phyloP scores from a whole-genome alignment of 495 filamentous ascomycete genomes.

The Aeminium ludgeri region DNA sequence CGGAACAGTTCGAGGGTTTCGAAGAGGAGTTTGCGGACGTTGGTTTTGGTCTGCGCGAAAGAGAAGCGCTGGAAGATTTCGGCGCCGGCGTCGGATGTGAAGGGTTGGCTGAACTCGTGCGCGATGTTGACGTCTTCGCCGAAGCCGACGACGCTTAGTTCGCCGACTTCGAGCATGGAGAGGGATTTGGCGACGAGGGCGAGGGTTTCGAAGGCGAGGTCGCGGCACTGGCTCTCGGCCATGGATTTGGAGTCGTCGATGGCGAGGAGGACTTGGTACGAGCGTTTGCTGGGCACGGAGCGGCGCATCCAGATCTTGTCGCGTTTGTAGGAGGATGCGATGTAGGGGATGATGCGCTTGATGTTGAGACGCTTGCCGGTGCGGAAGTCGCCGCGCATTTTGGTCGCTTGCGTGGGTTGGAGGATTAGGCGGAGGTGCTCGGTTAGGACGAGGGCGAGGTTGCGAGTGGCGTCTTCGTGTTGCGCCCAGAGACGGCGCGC shows the following conservation, averaged over 20 bases:
- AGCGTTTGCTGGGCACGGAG: slow-evolving; percentile 73
- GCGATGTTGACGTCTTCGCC: slow-evolving; percentile 73
- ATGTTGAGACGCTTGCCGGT: slow-evolving; percentile 98
- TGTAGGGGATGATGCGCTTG: slow-evolving; percentile 97
- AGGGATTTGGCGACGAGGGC: slow-evolving; percentile 73
- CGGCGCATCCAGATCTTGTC: slow-evolving; percentile 99
- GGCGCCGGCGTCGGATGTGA: slow-evolving; percentile 67
- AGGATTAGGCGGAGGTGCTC: slow-evolving; percentile 93
- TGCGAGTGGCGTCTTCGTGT: slow-evolving; percentile 67
- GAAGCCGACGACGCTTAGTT: slow-evolving; percentile 79
- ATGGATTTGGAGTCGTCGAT: slow-evolving; percentile 93
- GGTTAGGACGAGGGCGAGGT: slow-evolving; percentile 71
- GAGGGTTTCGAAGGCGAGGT: slow-evolving; percentile 78
- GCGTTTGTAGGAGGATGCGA: slow-evolving; percentile 89
- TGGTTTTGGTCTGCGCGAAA: slow-evolving; percentile 69
- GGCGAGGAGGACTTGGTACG: slow-evolving; percentile 92
- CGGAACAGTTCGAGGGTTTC: slow-evolving; percentile 68
- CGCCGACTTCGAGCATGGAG: slow-evolving; percentile 80
- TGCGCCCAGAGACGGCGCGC: slow-evolving; percentile 68
- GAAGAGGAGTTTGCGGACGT: slow-evolving; percentile 62
- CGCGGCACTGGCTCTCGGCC: slow-evolving; percentile 50
- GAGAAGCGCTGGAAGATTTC: slow-evolving; percentile 69
- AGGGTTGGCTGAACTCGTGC: slow-evolving; percentile 71
- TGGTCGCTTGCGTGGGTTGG: slow-evolving; percentile 83
- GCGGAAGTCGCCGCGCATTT: slow-evolving; percentile 89